Percentiles rank a stretch among this genome's conserved stretches.
Conservation (phyloP, 441 rosid genomes). For the Erodium texanum region DNA sequence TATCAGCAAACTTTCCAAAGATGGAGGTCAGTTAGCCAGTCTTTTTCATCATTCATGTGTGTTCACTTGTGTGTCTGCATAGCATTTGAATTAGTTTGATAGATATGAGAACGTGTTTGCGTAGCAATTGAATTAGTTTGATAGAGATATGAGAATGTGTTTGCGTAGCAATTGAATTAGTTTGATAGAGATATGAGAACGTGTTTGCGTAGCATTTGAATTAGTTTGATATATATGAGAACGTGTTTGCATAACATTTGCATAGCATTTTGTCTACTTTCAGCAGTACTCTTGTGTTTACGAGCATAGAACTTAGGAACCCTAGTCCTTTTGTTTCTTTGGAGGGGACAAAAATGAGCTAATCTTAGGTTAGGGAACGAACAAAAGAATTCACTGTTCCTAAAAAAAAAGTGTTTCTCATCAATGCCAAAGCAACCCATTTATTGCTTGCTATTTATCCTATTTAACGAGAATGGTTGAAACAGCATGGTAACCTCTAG, state of each 20-base stretch:
- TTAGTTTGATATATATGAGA: not conserved
- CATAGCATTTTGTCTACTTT: not conserved
- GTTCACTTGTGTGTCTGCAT: not conserved
- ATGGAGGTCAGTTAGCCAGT: constrained; percentile 42
- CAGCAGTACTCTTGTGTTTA: not conserved
- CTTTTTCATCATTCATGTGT: not conserved
- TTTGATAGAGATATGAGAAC: not conserved
- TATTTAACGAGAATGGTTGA: not conserved
- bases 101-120: not conserved
- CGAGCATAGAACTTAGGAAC: not conserved
- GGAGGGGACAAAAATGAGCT: not conserved
- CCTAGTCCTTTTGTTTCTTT: not conserved
- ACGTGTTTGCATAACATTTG: too few relatives aligned
- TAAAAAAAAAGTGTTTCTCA: not conserved
- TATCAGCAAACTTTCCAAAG: constrained; percentile 67
- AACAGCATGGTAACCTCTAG: not conserved
- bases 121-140: too few relatives aligned
- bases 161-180: too few relatives aligned
- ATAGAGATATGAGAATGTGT: too few relatives aligned
- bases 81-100: too few relatives aligned
- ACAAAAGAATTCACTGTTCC: not conserved
- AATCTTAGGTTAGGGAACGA: not conserved
- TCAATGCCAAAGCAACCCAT: not conserved
- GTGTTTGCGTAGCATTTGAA: too few relatives aligned
- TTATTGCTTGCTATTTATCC: not conserved